phyloP scores from a whole-genome alignment of 805 yeast genomes.

The Candida ovalis region DNA sequence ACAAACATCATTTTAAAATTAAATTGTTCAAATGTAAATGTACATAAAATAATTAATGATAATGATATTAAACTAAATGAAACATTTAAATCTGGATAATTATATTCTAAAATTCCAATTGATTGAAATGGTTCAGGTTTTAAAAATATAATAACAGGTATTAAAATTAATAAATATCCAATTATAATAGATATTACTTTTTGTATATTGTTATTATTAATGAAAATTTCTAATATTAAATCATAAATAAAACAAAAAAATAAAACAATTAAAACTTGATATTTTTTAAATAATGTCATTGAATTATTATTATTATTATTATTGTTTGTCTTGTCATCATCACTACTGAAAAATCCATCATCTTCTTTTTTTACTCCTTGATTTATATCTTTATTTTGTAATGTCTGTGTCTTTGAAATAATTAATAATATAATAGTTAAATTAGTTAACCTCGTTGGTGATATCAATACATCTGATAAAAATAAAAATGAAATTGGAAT shows the following conservation, averaged over 20 bases:
- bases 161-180: constrained; percentile 19
- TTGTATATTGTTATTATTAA: not conserved
- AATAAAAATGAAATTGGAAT: constrained; percentile 18
- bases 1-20: constrained; percentile 30
- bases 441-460: constrained; percentile 26
- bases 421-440: constrained; percentile 22
- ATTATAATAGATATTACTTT: constrained; percentile 3
- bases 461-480: constrained; percentile 20
- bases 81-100: constrained; percentile 10
- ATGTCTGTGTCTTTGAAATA: constrained; percentile 5
- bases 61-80: constrained; percentile 9
- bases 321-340: not conserved
- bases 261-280: constrained; percentile 20
- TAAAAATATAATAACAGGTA: constrained; percentile 21
- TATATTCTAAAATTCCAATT: not conserved
- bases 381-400: constrained; percentile 6
- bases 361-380: constrained; percentile 3
- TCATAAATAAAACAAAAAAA: constrained; percentile 14
- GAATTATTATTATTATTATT: not conserved
- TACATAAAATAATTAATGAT: constrained; percentile 10
- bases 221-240: not conserved
- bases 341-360: not conserved
- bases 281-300: constrained; percentile 6
- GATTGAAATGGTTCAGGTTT: constrained; percentile 8
- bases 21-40: constrained; percentile 14